phyloP scores from a whole-genome alignment of 2,329 filamentous ascomycete species.

The Harringtonia lauricola region DNA sequence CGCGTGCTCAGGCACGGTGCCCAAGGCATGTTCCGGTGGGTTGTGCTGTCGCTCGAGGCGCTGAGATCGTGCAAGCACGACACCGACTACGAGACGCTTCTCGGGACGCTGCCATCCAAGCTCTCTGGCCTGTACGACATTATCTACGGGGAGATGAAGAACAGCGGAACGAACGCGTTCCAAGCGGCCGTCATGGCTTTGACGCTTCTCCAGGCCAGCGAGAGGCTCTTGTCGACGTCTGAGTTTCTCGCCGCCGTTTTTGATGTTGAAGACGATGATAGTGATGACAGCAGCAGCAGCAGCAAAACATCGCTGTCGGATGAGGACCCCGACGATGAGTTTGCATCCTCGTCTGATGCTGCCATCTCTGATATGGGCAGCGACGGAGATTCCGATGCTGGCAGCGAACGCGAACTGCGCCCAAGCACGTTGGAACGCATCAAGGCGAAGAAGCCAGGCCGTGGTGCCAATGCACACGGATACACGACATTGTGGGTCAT shows the following conservation, averaged over 20 bases:
- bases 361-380: no score
- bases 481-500: neutral
- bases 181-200: neutral
- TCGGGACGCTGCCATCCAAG: neutral
- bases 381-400: no score
- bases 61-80: neutral
- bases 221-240: neutral
- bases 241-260: neutral
- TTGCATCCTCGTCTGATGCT: no score
- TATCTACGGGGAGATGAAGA: neutral
- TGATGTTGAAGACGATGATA: neutral
- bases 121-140: neutral
- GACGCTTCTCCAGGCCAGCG: neutral
- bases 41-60: neutral
- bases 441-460: neutral
- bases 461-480: neutral
- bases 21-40: slow-evolving; percentile 1
- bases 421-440: no score
- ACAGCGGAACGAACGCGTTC: neutral
- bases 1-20: neutral
- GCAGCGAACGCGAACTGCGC: no score
- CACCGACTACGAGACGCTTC: neutral
- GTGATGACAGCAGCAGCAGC: no score
- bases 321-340: no score
- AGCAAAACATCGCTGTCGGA: no score